Evolutionary conservation across 495 filamentous ascomycete genomes (phyloP), one percentile per base, ranked within the genome.

Genomic region (Immersiella caudata): DNA sequence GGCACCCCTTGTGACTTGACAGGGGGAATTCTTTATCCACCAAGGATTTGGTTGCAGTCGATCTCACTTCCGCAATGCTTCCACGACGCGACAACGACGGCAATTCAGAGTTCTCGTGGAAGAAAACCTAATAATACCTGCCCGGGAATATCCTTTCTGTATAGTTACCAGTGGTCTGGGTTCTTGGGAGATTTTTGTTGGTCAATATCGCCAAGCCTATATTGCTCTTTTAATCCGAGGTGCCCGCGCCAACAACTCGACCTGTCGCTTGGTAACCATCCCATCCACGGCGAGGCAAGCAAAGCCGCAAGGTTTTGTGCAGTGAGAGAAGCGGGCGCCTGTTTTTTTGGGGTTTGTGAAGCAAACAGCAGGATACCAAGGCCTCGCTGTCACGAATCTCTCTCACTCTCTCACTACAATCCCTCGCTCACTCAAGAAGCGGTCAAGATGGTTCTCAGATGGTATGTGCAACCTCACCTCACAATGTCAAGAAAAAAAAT

Each of bases 371-470:
- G 29, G 8, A 33, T 8, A 46, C 40, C 40, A 46, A 12, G 14
- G 40, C 40, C 40, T 12, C 14, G 5, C 40, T 12, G 29, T 33
- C 29, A 33, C 6, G 16, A 18, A 46, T 6, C 40, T n/a, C n/a
- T n/a, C n/a, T n/a, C n/a, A n/a, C 40, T 46, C 40, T 46, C 40
- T 46, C 40, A 46, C 40, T 46, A 12, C 40, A 12, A 46, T 12
- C 4, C 40, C 11, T 46, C 40, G 40, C 40, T 46, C 40, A 18
- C 40, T 12, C 2, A 18, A 46, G 9, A 36, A 36, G 26, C 55
- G 26, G 27, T 36, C 57, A 59, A 59, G 27, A 59, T 59, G 57
- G 9, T 59, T 7, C 25, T 59, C 8, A n/a, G 27, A 33, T 59
- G 57, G 57, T 59, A 59, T 18, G 11, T 6, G 9, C 52, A 24